These are phyloP conservation scores for Exophiala xenobiotica DNA, from an alignment of 2,329 filamentous ascomycete genomes.

Conservation along the genomic window DNA sequence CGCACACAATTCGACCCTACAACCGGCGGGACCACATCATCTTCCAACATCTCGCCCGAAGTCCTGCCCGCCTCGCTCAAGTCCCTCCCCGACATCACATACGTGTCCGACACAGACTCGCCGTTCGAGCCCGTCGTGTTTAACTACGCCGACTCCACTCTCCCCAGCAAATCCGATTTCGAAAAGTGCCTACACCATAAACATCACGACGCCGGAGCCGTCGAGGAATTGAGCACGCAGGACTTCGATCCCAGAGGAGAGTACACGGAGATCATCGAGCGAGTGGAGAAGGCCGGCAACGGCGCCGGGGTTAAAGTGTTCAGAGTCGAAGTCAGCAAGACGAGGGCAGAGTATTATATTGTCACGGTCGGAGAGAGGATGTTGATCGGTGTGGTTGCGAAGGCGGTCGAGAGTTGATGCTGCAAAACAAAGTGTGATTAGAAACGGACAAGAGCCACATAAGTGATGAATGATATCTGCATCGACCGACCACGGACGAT, in stretches of 20 bases:
- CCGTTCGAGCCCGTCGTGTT: constrained; percentile 76
- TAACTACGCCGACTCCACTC: constrained; percentile 52
- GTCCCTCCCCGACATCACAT: constrained; percentile 60
- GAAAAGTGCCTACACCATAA: constrained; percentile 62
- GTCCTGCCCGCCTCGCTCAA: constrained; percentile 45
- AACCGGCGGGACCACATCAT: too few relatives aligned
- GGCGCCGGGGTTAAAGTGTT: constrained; percentile 64
- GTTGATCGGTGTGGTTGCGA: constrained; percentile 75
- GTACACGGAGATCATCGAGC: constrained; percentile 66
- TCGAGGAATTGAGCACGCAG: constrained; percentile 65
- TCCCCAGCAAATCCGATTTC: constrained; percentile 60
- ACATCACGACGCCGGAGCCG: constrained; percentile 41
- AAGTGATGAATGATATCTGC: too few relatives aligned
- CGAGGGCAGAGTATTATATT: constrained; percentile 69
- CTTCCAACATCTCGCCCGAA: constrained; percentile 30
- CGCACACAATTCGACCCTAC: constrained; percentile 23
- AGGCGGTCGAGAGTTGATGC: constrained; percentile 71
- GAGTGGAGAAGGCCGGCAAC: constrained; percentile 32
- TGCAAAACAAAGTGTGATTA: too few relatives aligned
- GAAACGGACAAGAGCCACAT: too few relatives aligned
- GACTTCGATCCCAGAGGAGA: constrained; percentile 72
- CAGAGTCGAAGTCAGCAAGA: constrained; percentile 58
- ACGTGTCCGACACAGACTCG: constrained; percentile 74
- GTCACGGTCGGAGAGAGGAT: constrained; percentile 63
- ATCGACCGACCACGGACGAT: too few relatives aligned